Evolutionary conservation across 2,329 filamentous ascomycete species (phyloP), one percentile per base, ranked within the genome.

Genomic region (Podosphaera fusca): DNA sequence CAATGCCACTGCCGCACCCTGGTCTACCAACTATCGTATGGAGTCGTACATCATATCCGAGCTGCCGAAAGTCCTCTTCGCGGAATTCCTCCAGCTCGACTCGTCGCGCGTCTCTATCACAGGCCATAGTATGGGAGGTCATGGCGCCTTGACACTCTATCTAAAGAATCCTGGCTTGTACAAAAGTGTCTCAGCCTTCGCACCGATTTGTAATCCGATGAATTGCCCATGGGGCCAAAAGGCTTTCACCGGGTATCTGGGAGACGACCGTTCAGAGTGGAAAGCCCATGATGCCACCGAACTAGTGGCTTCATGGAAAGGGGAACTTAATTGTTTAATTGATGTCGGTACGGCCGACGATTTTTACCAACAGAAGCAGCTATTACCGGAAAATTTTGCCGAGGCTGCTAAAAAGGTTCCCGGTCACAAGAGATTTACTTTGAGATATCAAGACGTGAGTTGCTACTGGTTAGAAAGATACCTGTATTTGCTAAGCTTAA

Each of bases 61-160:
- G 71, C 80, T 98, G n/a, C 90, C 89, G 0, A 72, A 75, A 14
- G 74, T 81, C 1, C 76, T 96, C 31, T 94, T 89, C 70, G 70
- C 70, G 35, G 75, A 78, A 33, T 94, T 88, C 71, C 74, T 78
- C 35, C 75, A 80, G 66, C 74, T 98, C 35, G 90, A 96, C 69
- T 66, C 70, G 0, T 70, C 66, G 34, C 76, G 83, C 46, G 81
- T 95, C 57, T 84, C 82, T 69, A 92, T 98, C 65, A 87, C 86
- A 46, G 92, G 92, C 4, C 92, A 98, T 73, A 89, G 83, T 65
- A 98, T 98, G 92, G 92, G 92, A 63, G 92, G 92, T 0, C 92
- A 98, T 70, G 92, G 92, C 61, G 92, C 92, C 50, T 74, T 98
- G 64, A 95, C 89, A 51, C 72, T 96, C 64, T 96, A 85, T 74